Evolutionary conservation across 1,284 basidiomycete species (phyloP), one percentile per base, ranked within the genome.

Genomic region (Trichosporon sp.): DNA sequence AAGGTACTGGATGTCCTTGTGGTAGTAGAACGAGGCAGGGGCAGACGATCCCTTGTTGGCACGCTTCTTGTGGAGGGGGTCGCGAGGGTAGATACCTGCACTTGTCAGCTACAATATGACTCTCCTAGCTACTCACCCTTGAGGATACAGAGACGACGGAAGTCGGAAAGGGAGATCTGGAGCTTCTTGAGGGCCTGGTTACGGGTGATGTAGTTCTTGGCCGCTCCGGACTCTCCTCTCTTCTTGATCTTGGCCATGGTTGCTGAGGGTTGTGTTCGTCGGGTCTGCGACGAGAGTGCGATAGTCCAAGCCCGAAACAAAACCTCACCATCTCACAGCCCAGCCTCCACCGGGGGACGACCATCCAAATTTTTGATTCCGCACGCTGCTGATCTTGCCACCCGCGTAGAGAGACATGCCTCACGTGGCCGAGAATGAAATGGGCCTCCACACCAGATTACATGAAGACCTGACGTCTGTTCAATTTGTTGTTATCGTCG

Each of bases 21-120:
- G 88, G 84, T 98, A 98, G 87, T 99, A 99, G 86, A 99, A 99
- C 4, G 96, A 93, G 1, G 96, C 95, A 1, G 96, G 95, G 0
- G 94, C 96, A 51, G 95, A 94, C 4, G 93, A 96, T 3, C 97
- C 97, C 84, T 98, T 98, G 87, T 99, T 99, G 69, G 96, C 97
- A 76, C 91, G 91, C 84, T 98, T 99, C 81, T 90, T 90, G 85
- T 90, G 91, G 67, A 91, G 89, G 19, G 97, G 97, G 83, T 99
- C 96, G 67, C 96, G 92, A 74, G 97, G 97, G 84, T 96, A 98
- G 81, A 99, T 98, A 35, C 97, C 94, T 96, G 72, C 46, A n/a
- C 4, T 26, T 21, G 72, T 73, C 61, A 73, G 66, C 26, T 38
- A 35, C 1, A 14, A 4, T 40, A 6, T 26, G 38, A 46, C 31